Evolutionary conservation across 495 filamentous ascomycete species (phyloP), one percentile per base, ranked within the genome.

Genomic region (Staphylotrichum longicolle): DNA sequence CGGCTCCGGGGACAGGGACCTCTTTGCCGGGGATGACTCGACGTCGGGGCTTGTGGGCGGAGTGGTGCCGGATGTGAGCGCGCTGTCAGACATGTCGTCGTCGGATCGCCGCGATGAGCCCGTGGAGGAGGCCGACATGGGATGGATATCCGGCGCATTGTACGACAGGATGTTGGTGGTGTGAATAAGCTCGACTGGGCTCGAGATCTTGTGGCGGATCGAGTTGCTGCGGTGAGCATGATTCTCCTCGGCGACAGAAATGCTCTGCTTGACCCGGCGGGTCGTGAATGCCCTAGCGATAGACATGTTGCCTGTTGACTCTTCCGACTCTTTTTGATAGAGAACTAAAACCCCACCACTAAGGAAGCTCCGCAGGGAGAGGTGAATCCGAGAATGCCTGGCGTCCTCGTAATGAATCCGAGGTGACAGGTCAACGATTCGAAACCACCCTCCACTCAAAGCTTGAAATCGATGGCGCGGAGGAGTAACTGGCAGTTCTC

Each of bases 81-180:
- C 80, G 55, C 76, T 73, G 58, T 91, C 88, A 5, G 84, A 88
- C 52, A 74, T 63, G 52, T 89, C 86, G 35, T 76, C 73, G 56
- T 79, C 77, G 30, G 75, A 78, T 63, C 86, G 82, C 41, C 75
- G 77, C 32, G 85, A 86, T 39, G 82, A 70, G 7, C 80, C 84
- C 32, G 82, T 72, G 0, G 88, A 86, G 1, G 84, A 80, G 0
- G 82, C 75, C 34, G 78, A 74, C 61, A 79, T 70, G 57, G 80
- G 83, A 65, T 77, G 82, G 64, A 91, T 82, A 70, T 91, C 87
- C 33, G 94, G 95, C 10, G 94, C 92, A 68, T 93, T 92, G 81
- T 94, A 96, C 15, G 90, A 89, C 15, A 96, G 86, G 86, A 93
- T 91, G 72, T 98, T 98, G 60, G 95, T 98, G 4, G 95, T 96